Evolutionary conservation across 139 green algal species (phyloP).

Genomic region (Chlamydomonas sp.): DNA sequence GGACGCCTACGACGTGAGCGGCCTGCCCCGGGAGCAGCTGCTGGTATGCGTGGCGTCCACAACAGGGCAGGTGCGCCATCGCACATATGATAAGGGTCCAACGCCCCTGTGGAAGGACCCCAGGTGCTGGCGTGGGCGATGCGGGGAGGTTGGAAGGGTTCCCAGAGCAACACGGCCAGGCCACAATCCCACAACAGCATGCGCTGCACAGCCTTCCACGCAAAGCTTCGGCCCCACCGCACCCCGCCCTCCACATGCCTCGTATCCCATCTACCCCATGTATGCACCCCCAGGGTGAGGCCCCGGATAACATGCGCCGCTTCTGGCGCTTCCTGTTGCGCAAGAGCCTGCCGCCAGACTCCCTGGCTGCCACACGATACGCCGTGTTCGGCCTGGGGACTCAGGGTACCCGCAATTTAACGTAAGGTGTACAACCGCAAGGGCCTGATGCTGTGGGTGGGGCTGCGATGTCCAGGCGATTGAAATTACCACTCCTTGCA

Average conservation of each 20-base stretch:
- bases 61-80: slow-evolving; percentile 75
- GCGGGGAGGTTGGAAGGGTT: no score
- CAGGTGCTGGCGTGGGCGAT: neutral
- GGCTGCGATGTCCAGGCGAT: no score
- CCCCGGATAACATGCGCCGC: slow-evolving; percentile 85
- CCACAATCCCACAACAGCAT: neutral
- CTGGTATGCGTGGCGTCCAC: slow-evolving; percentile 87
- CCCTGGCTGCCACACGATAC: slow-evolving; percentile 59
- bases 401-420: slow-evolving; percentile 95
- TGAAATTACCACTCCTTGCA: no score
- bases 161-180: neutral
- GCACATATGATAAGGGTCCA: neutral
- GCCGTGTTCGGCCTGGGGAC: slow-evolving; percentile 97
- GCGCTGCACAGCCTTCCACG: neutral
- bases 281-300: slow-evolving; percentile 75
- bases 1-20: slow-evolving; percentile 73
- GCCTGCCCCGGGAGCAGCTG: slow-evolving; percentile 66
- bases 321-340: slow-evolving; percentile 95
- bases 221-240: no score
- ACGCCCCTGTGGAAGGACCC: neutral
- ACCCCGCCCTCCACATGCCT: neutral
- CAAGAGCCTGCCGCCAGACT: slow-evolving; percentile 78
- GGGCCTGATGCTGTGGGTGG: neutral
- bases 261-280: no score
- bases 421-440: slow-evolving; percentile 25